Conservation (phyloP, 2,329 filamentous ascomycete species). For the Colletotrichum incanum region DNA sequence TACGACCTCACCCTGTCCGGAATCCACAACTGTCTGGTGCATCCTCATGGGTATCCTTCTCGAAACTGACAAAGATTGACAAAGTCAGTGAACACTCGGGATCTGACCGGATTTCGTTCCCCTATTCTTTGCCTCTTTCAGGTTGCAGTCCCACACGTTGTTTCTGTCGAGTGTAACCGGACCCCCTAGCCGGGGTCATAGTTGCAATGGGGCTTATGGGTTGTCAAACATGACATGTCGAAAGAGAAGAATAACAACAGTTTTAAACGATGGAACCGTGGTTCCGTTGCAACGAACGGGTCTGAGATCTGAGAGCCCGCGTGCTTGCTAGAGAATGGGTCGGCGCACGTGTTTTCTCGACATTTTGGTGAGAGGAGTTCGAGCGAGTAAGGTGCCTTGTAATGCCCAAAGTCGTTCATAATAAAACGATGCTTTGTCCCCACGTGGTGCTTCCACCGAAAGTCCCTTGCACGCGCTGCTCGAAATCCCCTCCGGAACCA, state of each 20-base stretch:
- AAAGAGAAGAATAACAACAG: slow-evolving; percentile 21
- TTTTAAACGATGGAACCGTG: slow-evolving; percentile 8
- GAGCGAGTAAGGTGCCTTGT: neutral
- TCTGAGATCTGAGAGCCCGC: neutral
- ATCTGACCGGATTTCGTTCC: slow-evolving; percentile 5
- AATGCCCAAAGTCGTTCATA: neutral
- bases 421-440: slow-evolving; percentile 35
- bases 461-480: slow-evolving; percentile 9
- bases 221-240: slow-evolving; percentile 24
- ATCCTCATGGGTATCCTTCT: slow-evolving; percentile 5
- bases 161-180: neutral
- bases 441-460: slow-evolving; percentile 7
- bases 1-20: slow-evolving; percentile 2
- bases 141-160: neutral
- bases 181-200: slow-evolving; percentile 15
- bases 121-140: slow-evolving; percentile 20
- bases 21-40: slow-evolving; percentile 13
- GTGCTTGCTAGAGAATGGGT: neutral
- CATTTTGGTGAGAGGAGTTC: slow-evolving; percentile 1
- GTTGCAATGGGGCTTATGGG: slow-evolving; percentile 17
- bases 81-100: slow-evolving; percentile 12
- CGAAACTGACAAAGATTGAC: slow-evolving; percentile 23
- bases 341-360: slow-evolving; percentile 18
- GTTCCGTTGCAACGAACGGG: slow-evolving; percentile 3
- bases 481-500: slow-evolving; percentile 15